Base-by-base conservation (phyloP, 305 asterid species). In the Vinca major region DNA sequence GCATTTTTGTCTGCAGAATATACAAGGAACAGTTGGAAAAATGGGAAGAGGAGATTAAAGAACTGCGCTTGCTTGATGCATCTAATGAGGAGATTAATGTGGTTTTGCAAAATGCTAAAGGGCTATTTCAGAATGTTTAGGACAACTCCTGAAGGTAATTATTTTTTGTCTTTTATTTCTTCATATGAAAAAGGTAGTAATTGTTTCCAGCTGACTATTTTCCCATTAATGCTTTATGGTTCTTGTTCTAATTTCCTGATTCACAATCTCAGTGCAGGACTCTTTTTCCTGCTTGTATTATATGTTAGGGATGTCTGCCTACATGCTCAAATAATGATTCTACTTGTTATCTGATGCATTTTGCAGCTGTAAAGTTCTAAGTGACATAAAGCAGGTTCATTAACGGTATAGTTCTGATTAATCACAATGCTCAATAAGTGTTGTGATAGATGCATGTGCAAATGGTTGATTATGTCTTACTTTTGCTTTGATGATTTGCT, bases 41-140 rank as follows among this genome's bases (percentile, higher is more conserved):
- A 73, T 92, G 96, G 91, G 96, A 92, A 82, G 93, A 86, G 79
- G 90, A 89, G 80, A 88, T 92, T 72, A 88, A 89, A 84, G 90
- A 86, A 78, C 85, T 92, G 66, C 93, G 95, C 63, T 65, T 79
- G 69, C 83, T 88, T 67, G 98, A 90, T 77, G 79, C 86, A 66
- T 86, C 85, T 65, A 90, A 92, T 64, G 97, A 88, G 80, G 93
- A 89, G 81, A 78, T 74, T 26, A 85, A 79, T 80, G 83, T 84
- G 63, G 79, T 85, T 78, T 63, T 92, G 82, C 85, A 79, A 55
- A 84, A 83, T 75, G 96, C 93, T 39, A 85, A 79, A 71, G 82
- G 78, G 67, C 80, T 88, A 55, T 81, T 90, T 75, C 96, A 83
- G 76, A 83, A 75, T 73, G 68, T 80, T 73, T 85, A 62, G 66